Evolutionary conservation across 2,329 filamentous ascomycete species (phyloP).

Genomic region (Leptographium galeiforme): DNA sequence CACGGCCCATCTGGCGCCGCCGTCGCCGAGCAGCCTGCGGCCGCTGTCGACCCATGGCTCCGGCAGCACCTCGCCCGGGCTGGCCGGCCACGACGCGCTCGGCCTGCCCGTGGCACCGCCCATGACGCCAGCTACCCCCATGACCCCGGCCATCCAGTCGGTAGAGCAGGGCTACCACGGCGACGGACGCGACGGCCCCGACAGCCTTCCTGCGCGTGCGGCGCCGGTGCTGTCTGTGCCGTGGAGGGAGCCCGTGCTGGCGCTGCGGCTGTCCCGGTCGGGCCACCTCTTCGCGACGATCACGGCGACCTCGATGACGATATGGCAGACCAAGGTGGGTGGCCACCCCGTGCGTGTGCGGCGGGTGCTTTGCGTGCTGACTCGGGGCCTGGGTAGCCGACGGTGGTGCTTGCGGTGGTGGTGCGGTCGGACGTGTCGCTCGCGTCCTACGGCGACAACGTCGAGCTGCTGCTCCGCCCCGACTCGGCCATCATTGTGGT

Average conservation of each 20-base stretch:
- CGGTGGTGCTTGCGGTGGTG: slow-evolving; percentile 74
- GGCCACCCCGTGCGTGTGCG: background rate
- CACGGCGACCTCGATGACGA: slow-evolving; percentile 69
- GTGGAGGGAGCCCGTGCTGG: slow-evolving; percentile 53
- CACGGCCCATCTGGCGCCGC: background rate
- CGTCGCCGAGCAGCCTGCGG: slow-evolving; percentile 14
- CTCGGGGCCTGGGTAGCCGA: slow-evolving; percentile 47
- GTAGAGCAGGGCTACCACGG: slow-evolving; percentile 40
- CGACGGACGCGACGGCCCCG: slow-evolving; percentile 17
- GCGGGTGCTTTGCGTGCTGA: background rate
- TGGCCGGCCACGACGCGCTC: slow-evolving; percentile 20
- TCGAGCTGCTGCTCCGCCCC: slow-evolving; percentile 72
- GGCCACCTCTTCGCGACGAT: slow-evolving; percentile 80
- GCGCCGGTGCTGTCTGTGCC: slow-evolving; percentile 20
- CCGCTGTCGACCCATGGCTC: slow-evolving; percentile 1
- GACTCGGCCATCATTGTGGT: slow-evolving; percentile 88
- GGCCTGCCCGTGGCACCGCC: slow-evolving; percentile 20
- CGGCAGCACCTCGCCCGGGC: slow-evolving; percentile 11
- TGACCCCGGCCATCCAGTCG: slow-evolving; percentile 43
- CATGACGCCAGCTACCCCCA: slow-evolving; percentile 31
- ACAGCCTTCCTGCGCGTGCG: slow-evolving; percentile 14
- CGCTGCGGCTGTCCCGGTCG: slow-evolving; percentile 62
- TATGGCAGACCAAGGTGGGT: slow-evolving; percentile 87
- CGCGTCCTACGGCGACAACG: slow-evolving; percentile 71
- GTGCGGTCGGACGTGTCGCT: slow-evolving; percentile 71